These are phyloP conservation scores for Tylopilus vinaceipallidus DNA, from an alignment of 768 basidiomycete species.

Conservation along the genomic window DNA sequence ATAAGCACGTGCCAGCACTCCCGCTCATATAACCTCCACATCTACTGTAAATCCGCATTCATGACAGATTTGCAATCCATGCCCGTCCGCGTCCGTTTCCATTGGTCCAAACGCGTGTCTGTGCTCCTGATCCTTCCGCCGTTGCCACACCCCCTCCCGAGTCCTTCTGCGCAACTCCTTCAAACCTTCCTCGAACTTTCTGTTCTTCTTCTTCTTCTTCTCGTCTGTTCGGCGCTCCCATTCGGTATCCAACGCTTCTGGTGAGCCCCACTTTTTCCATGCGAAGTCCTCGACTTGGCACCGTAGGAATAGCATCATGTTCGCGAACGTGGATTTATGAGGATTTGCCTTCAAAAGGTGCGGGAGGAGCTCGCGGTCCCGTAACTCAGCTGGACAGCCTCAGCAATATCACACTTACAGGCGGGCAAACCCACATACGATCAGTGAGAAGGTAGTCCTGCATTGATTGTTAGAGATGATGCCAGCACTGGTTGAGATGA, in stretches of 20 bases:
- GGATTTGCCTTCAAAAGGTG: constrained; percentile 94
- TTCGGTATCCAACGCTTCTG: constrained; percentile 87
- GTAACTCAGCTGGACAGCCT: constrained; percentile 71
- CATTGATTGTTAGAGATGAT: constrained; percentile 1
- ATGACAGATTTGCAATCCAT: constrained; percentile 73
- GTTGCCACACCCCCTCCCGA: constrained; percentile 87
- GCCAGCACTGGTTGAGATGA: not conserved
- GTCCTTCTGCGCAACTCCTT: constrained; percentile 82
- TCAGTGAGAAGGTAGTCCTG: constrained; percentile 96
- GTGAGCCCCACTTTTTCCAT: constrained; percentile 96
- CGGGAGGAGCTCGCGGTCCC: constrained; percentile 88
- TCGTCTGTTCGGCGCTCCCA: constrained; percentile 75
- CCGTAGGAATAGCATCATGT: constrained; percentile 98
- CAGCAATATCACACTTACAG: not conserved
- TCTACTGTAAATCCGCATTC: constrained; percentile 91
- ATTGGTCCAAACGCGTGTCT: constrained; percentile 74
- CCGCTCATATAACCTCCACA: constrained; percentile 69
- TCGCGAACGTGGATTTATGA: constrained; percentile 91
- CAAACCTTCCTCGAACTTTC: constrained; percentile 91
- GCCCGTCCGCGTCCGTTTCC: constrained; percentile 51
- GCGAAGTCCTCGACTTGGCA: constrained; percentile 95
- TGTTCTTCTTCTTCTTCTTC: constrained; percentile 88
- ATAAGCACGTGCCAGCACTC: not conserved
- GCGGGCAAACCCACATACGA: constrained; percentile 45
- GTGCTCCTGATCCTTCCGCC: constrained; percentile 84